Evolutionary conservation across 345 rosid genomes (phyloP).

Genomic region (Bruguiera gymnorhiza): DNA sequence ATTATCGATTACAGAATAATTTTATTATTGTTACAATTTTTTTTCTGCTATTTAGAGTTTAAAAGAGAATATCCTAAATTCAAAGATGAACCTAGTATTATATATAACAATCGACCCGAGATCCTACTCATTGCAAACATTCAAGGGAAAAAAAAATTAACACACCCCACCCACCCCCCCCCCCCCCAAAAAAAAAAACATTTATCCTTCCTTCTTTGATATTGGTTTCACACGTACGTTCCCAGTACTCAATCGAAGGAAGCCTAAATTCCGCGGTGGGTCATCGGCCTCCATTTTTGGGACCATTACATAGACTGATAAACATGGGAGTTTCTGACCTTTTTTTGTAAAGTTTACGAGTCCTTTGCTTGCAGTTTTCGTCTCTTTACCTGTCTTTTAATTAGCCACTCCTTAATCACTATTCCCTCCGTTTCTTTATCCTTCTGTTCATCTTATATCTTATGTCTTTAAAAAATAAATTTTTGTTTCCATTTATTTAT

Average conservation of each 20-base stretch:
- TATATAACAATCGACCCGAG: background rate
- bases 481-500: no score
- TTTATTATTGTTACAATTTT: no score
- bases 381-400: background rate
- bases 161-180: background rate
- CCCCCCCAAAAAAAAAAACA: background rate
- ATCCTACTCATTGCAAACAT: no score
- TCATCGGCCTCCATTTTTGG: slow-evolving; percentile 21
- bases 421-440: background rate
- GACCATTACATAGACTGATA: slow-evolving; percentile 9
- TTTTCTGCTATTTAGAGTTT: no score
- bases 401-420: background rate
- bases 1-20: no score
- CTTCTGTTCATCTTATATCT: background rate
- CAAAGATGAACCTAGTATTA: no score
- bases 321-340: slow-evolving; percentile 18
- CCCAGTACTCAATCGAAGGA: background rate
- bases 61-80: no score
- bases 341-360: background rate
- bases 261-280: slow-evolving; percentile 23
- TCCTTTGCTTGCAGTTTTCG: background rate
- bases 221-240: slow-evolving; percentile 4
- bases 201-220: slow-evolving; percentile 3
- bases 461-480: no score
- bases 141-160: no score